phyloP scores from a whole-genome alignment of 1,139 yeast species.

The Lodderomyces parapsilosis region DNA sequence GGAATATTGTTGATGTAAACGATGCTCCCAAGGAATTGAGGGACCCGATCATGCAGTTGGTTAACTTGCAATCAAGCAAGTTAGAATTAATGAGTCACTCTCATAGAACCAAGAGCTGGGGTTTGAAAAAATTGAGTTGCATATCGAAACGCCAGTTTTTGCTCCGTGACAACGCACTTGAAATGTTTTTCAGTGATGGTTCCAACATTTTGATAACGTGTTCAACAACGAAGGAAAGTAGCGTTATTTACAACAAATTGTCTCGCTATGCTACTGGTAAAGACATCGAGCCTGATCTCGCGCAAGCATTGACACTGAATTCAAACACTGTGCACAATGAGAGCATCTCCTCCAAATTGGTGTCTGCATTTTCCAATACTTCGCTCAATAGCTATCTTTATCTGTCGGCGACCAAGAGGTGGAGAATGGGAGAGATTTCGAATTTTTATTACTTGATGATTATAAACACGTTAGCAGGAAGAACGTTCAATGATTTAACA shows the following conservation, averaged over 20 bases:
- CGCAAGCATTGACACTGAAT: constrained; percentile 48
- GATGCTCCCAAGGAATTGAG: constrained; percentile 61
- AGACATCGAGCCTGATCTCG: constrained; percentile 51
- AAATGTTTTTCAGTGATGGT: constrained; percentile 72
- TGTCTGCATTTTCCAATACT: constrained; percentile 33
- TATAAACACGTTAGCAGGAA: constrained; percentile 77
- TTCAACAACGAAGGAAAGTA: constrained; percentile 50
- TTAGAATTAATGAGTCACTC: constrained; percentile 20
- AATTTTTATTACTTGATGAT: constrained; percentile 79
- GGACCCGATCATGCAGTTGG: constrained; percentile 65
- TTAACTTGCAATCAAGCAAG: constrained; percentile 36
- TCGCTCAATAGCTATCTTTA: constrained; percentile 21
- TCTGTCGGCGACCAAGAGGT: constrained; percentile 59
- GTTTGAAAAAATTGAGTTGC: constrained; percentile 53
- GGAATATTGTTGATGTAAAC: constrained; percentile 64
- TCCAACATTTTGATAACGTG: constrained; percentile 65
- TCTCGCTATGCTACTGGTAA: constrained; percentile 46
- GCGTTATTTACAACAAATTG: constrained; percentile 50
- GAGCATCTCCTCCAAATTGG: constrained; percentile 30
- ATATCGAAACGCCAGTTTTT: constrained; percentile 73
- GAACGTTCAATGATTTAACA: constrained; percentile 82
- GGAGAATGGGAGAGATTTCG: constrained; percentile 76
- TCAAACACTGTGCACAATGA: constrained; percentile 34
- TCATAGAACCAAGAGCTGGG: constrained; percentile 57
- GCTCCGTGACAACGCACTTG: constrained; percentile 75